These are phyloP conservation scores for Cadophora luteo-olivacea DNA, from an alignment of 2,329 filamentous ascomycete genomes.

Conservation along the genomic window DNA sequence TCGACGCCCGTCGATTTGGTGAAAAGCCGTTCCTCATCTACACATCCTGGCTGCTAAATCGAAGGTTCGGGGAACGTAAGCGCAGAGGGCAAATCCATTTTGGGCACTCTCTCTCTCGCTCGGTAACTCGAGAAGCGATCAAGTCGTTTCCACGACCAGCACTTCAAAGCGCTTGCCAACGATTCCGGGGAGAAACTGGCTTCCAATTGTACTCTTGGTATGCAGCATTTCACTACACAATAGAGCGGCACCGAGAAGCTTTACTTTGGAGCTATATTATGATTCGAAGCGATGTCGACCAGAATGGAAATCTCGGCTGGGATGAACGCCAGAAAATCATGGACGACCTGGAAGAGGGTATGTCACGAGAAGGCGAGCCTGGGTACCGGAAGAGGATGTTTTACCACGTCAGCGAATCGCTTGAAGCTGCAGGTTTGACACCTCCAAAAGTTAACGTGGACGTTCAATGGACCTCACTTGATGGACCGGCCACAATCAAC, in stretches of 20 bases:
- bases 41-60: constrained; percentile 52
- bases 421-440: constrained; percentile 48
- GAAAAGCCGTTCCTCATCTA: constrained; percentile 54
- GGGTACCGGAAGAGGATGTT: constrained; percentile 47
- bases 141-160: constrained; percentile 50
- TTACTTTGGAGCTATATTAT: constrained; percentile 53
- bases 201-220: constrained; percentile 54
- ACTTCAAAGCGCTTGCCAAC: constrained; percentile 48
- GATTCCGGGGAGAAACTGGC: constrained; percentile 50
- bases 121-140: constrained; percentile 49
- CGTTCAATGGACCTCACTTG: constrained; percentile 50
- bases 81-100: constrained; percentile 53
- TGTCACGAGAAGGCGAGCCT: constrained; percentile 45
- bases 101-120: constrained; percentile 49
- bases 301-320: constrained; percentile 50
- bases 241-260: constrained; percentile 51
- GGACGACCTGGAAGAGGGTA: constrained; percentile 46
- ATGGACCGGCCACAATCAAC: constrained; percentile 50
- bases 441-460: constrained; percentile 50
- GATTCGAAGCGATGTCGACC: constrained; percentile 47
- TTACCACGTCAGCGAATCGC: constrained; percentile 46
- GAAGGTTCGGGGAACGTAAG: constrained; percentile 50
- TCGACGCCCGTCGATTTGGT: constrained; percentile 44
- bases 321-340: constrained; percentile 48
- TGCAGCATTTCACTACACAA: constrained; percentile 51